These are phyloP conservation scores for Aspergillus brunneoviolaceus DNA, from an alignment of 2,329 filamentous ascomycete species.

Conservation along the genomic window DNA sequence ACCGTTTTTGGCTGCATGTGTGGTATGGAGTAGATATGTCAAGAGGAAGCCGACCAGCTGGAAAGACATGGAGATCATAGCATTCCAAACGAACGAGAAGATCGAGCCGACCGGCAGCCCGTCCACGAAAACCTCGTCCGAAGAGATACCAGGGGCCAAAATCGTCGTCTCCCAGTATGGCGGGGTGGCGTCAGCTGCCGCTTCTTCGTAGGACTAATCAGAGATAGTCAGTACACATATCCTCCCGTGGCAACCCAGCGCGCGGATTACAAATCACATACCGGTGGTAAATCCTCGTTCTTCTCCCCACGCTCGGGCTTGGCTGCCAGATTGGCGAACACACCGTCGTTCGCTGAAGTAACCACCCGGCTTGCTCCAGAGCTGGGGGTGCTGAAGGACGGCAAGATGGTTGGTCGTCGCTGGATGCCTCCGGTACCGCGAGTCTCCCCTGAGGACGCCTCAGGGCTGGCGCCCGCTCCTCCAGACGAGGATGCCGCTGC, in stretches of 20 bases:
- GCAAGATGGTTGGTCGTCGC: slow-evolving; percentile 55
- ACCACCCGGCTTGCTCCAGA: slow-evolving; percentile 55
- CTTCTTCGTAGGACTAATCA: slow-evolving; percentile 89
- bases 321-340: slow-evolving; percentile 92
- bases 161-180: slow-evolving; percentile 99
- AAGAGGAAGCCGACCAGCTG: slow-evolving; percentile 95
- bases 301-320: slow-evolving; percentile 81
- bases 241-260: neutral
- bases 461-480: slow-evolving; percentile 8
- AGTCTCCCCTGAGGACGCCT: slow-evolving; percentile 18
- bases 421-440: slow-evolving; percentile 32
- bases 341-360: slow-evolving; percentile 82
- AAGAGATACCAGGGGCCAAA: slow-evolving; percentile 84
- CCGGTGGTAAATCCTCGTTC: slow-evolving; percentile 88
- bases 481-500: slow-evolving; percentile 29
- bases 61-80: slow-evolving; percentile 97
- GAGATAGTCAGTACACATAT: neutral
- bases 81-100: slow-evolving; percentile 75
- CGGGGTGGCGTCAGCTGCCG: slow-evolving; percentile 89
- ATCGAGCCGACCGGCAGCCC: slow-evolving; percentile 86
- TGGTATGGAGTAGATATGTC: slow-evolving; percentile 96
- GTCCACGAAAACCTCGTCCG: slow-evolving; percentile 95
- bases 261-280: slow-evolving; percentile 53
- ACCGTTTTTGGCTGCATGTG: slow-evolving; percentile 96
- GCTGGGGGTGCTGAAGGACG: slow-evolving; percentile 47